Conservation (phyloP, 2,329 filamentous ascomycete genomes). For the Fonsecaea nubica region DNA sequence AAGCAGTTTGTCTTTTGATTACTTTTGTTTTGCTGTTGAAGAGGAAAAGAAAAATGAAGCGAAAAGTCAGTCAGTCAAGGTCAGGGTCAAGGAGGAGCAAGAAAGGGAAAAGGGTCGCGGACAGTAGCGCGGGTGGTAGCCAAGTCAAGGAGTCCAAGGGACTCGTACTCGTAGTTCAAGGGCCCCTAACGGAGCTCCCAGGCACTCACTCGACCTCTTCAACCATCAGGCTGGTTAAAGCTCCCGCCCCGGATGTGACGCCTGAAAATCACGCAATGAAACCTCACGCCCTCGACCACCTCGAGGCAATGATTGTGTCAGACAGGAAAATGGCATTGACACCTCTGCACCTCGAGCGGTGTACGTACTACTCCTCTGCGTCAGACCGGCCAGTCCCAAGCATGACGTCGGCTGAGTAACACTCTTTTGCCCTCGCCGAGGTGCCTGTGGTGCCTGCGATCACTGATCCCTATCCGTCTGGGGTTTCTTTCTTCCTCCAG, state of each 20-base stretch:
- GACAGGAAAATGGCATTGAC: neutral
- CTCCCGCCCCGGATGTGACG: neutral
- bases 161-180: neutral
- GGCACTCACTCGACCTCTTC: neutral
- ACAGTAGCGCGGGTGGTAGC: neutral
- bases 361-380: neutral
- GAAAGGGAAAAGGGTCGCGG: neutral
- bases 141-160: neutral
- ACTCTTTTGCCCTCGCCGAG: neutral
- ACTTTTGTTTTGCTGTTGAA: neutral
- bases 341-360: too few relatives aligned
- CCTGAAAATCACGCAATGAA: slow-evolving; percentile 22
- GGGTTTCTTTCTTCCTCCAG: slow-evolving; percentile 18
- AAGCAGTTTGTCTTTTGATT: neutral
- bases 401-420: slow-evolving; percentile 13
- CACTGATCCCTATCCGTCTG: neutral
- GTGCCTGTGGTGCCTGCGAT: neutral
- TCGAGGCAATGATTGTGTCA: neutral
- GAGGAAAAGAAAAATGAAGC: neutral
- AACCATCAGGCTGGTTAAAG: neutral
- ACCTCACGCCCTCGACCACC: neutral
- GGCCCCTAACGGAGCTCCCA: neutral
- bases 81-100: neutral
- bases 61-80: neutral
- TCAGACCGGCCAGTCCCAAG: neutral